A percentile compares a stretch with the other conserved stretches of the same genome.
phyloP scores from a whole-genome alignment of 2,329 filamentous ascomycete species.

The Verticillium klebahnii region DNA sequence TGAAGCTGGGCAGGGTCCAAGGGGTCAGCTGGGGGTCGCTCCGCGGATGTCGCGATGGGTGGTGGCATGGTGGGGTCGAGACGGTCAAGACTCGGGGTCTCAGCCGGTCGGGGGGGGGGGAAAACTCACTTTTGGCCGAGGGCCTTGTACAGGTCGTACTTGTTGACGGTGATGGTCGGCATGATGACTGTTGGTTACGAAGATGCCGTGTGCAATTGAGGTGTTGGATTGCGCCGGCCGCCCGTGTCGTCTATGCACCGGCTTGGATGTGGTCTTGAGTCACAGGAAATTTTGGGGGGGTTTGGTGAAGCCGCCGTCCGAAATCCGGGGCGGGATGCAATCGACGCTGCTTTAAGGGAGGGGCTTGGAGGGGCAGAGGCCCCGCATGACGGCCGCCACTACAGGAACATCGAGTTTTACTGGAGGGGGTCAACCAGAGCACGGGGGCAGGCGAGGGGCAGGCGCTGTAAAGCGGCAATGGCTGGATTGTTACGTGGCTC shows the following conservation, averaged over 20 bases:
- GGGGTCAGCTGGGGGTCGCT: conserved; percentile 6
- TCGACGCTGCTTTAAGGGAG: neutral
- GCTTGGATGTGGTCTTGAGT: conserved; percentile 23
- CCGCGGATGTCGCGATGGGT: neutral
- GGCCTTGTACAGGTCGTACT: conserved; percentile 90
- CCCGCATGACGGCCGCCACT: no score
- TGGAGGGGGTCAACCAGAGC: no score
- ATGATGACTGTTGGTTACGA: conserved; percentile 43
- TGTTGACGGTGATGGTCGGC: conserved; percentile 97
- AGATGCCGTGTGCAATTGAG: neutral
- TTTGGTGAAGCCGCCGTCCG: conserved; percentile 4
- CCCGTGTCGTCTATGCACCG: conserved; percentile 1
- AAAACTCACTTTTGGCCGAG: conserved; percentile 76
- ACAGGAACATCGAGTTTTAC: no score
- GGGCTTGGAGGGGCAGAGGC: neutral
- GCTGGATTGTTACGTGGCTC: neutral
- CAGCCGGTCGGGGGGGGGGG: conserved; percentile 17
- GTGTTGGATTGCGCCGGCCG: conserved; percentile 1
- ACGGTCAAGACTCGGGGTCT: conserved; percentile 5
- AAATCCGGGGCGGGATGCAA: neutral
- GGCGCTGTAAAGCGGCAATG: neutral
- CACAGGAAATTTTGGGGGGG: conserved; percentile 34
- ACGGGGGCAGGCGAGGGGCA: neutral
- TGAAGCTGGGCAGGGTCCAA: conserved; percentile 54
- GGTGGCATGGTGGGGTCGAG: conserved; percentile 15